These are phyloP conservation scores for Teratosphaeria destructans DNA, from an alignment of 2,329 filamentous ascomycete genomes.

Conservation along the genomic window DNA sequence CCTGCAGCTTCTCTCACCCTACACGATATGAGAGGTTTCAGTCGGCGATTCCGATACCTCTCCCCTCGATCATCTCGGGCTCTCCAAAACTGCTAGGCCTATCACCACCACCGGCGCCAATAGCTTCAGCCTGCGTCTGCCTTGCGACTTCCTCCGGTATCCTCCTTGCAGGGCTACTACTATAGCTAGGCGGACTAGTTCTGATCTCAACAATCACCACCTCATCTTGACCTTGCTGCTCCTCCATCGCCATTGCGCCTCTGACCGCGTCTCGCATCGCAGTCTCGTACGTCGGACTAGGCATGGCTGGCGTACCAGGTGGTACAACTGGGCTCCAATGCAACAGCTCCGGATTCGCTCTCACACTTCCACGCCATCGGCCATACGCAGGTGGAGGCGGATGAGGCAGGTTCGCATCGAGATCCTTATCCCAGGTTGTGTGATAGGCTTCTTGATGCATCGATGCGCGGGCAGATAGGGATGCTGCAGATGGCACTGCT, in stretches of 20 bases:
- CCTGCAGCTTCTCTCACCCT: not conserved
- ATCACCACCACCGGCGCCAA: not conserved
- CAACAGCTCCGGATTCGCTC: constrained; percentile 69
- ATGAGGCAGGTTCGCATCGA: constrained; percentile 12
- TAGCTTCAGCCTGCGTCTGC: constrained; percentile 4
- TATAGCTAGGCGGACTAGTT: constrained; percentile 19
- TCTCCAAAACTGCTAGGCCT: constrained; percentile 1
- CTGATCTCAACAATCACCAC: not conserved
- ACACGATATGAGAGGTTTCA: not conserved
- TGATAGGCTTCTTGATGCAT: constrained; percentile 17
- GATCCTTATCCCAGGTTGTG: constrained; percentile 14
- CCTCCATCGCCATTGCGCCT: not conserved
- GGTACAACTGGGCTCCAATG: constrained; percentile 50
- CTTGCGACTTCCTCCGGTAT: constrained; percentile 13
- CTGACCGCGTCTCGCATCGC: constrained; percentile 9
- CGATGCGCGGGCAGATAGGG: not conserved
- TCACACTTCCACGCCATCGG: constrained; percentile 71
- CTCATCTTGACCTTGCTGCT: not conserved
- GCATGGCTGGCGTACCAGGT: constrained; percentile 14
- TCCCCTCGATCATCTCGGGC: constrained; percentile 21
- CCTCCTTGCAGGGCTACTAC: constrained; percentile 16
- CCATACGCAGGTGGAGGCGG: constrained; percentile 72
- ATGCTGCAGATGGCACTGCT: constrained; percentile 10
- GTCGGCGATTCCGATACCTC: constrained; percentile 2
- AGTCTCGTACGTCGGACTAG: constrained; percentile 24